Evolutionary conservation across 2,329 filamentous ascomycete species (phyloP), one percentile per base, ranked within the genome.

Genomic region (Dactylellina drechsleri): DNA sequence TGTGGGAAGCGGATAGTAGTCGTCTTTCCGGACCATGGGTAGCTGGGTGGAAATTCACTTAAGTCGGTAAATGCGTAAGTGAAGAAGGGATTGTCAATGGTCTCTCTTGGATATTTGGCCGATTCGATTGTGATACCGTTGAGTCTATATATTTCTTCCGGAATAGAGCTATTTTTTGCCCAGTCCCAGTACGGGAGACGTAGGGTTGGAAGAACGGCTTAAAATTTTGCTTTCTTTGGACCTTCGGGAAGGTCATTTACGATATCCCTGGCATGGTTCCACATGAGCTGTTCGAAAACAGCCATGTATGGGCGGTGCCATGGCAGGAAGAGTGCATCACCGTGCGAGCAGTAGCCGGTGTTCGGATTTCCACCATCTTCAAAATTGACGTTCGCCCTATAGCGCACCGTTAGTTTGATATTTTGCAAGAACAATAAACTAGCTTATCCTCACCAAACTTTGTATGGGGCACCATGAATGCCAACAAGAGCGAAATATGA

Each of bases 231-330:
- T 5, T 81, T 81, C 53, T 85, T 83, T 12, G 45, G 49, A 8
- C 81, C 80, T 36, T 84, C 82, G 15, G 85, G 83, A 81, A 82
- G 84, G 12, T 71, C 71, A 26, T 73, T 73, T 12, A 82, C 82
- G 52, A 83, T 82, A 18, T 70, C 76, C 60, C 83, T 81, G n/a
- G 82, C 82, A 53, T 82, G 78, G 10, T 78, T 76, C 79, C 81
- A 83, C 23, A 84, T 68, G 7, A 81, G 70, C 80, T 83, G 80
- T 81, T 83, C 73, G 5, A 47, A 58, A 7, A 90, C 82, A 5
- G 86, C 84, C 68, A 95, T 84, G 81, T 94, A 96, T 0, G 92
- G 91, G 59, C 92, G 87, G 84, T 96, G 92, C 92, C 92, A 96
- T 49, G 89, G 86, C 47, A 90, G 87, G 80, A 96, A 95, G 43